Conservation (phyloP, 257 asterid genomes). For the Solanum etuberosum region DNA sequence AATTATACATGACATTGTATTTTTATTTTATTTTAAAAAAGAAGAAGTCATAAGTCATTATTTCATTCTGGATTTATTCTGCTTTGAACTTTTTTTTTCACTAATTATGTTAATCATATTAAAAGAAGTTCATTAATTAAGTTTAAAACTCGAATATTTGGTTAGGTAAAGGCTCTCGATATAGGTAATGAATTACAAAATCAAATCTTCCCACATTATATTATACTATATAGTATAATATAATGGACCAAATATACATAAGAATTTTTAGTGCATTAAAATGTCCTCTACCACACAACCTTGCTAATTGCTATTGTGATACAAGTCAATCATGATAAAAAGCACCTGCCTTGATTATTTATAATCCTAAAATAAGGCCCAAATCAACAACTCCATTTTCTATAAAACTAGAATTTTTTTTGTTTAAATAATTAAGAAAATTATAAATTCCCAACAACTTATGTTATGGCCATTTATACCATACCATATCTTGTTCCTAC, state of each 20-base stretch:
- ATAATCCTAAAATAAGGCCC: neutral
- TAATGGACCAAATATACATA: neutral
- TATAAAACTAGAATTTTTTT: too few species aligned
- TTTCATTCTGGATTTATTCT: neutral
- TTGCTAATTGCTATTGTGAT: neutral
- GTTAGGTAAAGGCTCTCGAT: too few species aligned
- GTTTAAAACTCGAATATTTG: neutral
- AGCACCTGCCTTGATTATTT: neutral
- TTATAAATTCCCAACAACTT: neutral
- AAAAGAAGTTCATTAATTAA: too few species aligned
- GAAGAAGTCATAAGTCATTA: too few species aligned
- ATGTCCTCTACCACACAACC: neutral
- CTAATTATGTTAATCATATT: too few species aligned
- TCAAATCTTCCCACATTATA: too few species aligned
- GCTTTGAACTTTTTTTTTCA: neutral
- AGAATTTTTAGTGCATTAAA: neutral
- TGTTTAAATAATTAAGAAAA: too few species aligned
- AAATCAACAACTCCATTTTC: too few species aligned
- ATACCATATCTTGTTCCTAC: neutral
- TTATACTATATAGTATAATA: neutral
- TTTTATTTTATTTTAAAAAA: too few species aligned
- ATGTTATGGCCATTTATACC: neutral
- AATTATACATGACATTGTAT: too few species aligned
- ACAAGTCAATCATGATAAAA: neutral
- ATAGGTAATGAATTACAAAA: neutral